A percentile compares a stretch with the other conserved stretches of the same genome.
Evolutionary conservation across 2,329 filamentous ascomycete species (phyloP).

Genomic region (Diaporthe helianthi): DNA sequence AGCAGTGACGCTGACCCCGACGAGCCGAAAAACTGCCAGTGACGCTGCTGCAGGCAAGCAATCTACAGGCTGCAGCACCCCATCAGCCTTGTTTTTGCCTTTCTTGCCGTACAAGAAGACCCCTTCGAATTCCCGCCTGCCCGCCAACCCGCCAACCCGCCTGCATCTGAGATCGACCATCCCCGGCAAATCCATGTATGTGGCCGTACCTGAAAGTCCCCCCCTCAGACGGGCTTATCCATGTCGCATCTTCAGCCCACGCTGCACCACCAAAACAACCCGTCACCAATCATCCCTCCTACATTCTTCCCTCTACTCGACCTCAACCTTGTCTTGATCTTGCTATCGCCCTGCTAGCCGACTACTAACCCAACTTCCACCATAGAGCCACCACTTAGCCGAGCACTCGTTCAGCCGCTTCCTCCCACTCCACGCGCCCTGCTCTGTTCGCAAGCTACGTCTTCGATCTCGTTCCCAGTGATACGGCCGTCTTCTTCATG

Average conservation of each 20-base stretch:
- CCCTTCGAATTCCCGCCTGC: constrained; percentile 3
- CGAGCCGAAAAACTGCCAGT: constrained; percentile 8
- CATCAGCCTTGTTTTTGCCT: constrained; percentile 18
- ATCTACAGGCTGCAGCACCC: constrained; percentile 13
- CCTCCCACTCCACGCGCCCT: background rate
- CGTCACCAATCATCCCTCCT: constrained; percentile 23
- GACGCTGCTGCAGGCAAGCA: constrained; percentile 20
- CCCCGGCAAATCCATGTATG: constrained; percentile 24
- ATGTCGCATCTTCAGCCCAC: constrained; percentile 25
- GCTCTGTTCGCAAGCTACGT: background rate
- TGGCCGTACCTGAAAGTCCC: constrained; percentile 17
- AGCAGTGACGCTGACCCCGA: background rate
- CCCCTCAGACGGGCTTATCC: constrained; percentile 9
- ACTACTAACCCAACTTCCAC: background rate
- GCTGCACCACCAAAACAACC: constrained; percentile 22
- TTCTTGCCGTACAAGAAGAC: constrained; percentile 12
- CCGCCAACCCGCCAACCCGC: background rate
- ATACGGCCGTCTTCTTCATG: constrained; percentile 31
- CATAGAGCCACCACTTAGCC: background rate
- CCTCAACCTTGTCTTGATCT: constrained; percentile 7
- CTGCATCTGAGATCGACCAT: constrained; percentile 26
- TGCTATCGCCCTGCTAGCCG: background rate
- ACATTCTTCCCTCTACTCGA: constrained; percentile 17
- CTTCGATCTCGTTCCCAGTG: background rate
- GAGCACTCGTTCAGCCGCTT: background rate